Percentiles rank a stretch among this genome's conserved stretches.
Conservation (phyloP, 352 stramenopile genomes). For the Globisporangium cederbergense region DNA sequence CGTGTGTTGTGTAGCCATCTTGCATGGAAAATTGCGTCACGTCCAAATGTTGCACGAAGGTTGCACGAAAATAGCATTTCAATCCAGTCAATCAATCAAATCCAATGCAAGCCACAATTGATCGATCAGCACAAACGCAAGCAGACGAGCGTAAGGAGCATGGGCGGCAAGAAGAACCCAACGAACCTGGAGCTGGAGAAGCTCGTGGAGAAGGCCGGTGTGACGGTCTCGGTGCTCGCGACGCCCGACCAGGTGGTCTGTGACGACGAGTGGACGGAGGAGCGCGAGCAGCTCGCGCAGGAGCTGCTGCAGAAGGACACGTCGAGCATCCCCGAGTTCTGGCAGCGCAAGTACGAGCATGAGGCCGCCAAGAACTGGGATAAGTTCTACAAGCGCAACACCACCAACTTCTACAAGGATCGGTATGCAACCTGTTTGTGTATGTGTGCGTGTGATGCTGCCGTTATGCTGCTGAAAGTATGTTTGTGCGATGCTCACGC, state of each 20-base stretch:
- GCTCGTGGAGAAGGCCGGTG: conserved; percentile 72
- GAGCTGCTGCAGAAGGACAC: conserved; percentile 70
- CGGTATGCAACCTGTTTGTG: conserved; percentile 22
- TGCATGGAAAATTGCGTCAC: background rate
- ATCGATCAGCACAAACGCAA: background rate
- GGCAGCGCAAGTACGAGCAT: conserved; percentile 86
- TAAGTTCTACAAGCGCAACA: conserved; percentile 93
- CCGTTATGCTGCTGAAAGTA: background rate
- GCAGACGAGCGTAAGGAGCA: too few species aligned
- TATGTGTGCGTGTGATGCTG: background rate
- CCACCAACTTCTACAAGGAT: conserved; percentile 95
- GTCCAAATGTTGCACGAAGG: conserved; percentile 23
- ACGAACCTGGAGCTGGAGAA: conserved; percentile 75
- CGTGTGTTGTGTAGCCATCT: conserved; percentile 10
- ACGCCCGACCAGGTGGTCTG: conserved; percentile 63
- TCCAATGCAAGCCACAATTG: background rate
- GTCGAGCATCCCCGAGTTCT: conserved; percentile 76
- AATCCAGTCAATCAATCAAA: conserved; percentile 5
- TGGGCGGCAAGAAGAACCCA: conserved; percentile 46
- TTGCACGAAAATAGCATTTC: conserved; percentile 6
- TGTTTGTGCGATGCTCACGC: background rate
- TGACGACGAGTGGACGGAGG: conserved; percentile 80
- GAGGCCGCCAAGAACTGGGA: conserved; percentile 90
- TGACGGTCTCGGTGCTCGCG: conserved; percentile 60
- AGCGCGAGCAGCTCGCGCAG: conserved; percentile 67